Evolutionary conservation across 805 yeast species (phyloP).

Genomic region (Candida rishiriensis): DNA sequence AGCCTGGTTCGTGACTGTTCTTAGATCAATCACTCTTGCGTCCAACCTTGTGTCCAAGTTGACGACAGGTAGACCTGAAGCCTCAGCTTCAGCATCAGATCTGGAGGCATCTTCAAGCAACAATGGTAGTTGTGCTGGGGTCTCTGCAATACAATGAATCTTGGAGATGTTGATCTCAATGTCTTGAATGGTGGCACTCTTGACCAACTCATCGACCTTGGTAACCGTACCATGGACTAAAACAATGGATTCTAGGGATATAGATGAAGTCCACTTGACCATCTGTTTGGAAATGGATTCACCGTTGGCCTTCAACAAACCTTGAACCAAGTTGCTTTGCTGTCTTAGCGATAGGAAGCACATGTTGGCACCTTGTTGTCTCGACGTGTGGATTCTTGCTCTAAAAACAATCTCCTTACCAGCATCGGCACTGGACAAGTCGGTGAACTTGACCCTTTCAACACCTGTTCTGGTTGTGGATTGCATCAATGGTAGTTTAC

Average conservation of each 20-base stretch:
- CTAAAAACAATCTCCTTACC: slow-evolving; percentile 80
- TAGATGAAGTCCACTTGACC: slow-evolving; percentile 91
- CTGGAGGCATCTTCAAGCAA: slow-evolving; percentile 95
- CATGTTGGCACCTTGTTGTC: slow-evolving; percentile 96
- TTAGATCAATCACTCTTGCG: slow-evolving; percentile 89
- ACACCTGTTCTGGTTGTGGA: slow-evolving; percentile 63
- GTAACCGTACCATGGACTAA: slow-evolving; percentile 80
- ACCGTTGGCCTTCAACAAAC: slow-evolving; percentile 70
- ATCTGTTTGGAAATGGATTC: slow-evolving; percentile 80
- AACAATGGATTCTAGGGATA: slow-evolving; percentile 87
- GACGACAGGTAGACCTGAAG: slow-evolving; percentile 85
- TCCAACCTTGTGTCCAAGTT: slow-evolving; percentile 96
- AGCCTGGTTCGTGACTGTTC: slow-evolving; percentile 97
- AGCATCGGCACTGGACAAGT: slow-evolving; percentile 56
- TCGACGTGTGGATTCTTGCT: slow-evolving; percentile 89
- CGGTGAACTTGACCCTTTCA: slow-evolving; percentile 53
- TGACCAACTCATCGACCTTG: slow-evolving; percentile 82
- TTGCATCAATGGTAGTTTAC: slow-evolving; percentile 83
- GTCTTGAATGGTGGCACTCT: slow-evolving; percentile 87
- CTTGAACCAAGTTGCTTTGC: slow-evolving; percentile 79
- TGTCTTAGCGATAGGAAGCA: slow-evolving; percentile 89
- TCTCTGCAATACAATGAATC: slow-evolving; percentile 73
- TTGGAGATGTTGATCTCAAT: slow-evolving; percentile 77
- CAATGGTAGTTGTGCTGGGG: slow-evolving; percentile 91
- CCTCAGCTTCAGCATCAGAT: slow-evolving; percentile 91